phyloP scores from a whole-genome alignment of 1,284 basidiomycete genomes.

The Irpex rosettiformis region DNA sequence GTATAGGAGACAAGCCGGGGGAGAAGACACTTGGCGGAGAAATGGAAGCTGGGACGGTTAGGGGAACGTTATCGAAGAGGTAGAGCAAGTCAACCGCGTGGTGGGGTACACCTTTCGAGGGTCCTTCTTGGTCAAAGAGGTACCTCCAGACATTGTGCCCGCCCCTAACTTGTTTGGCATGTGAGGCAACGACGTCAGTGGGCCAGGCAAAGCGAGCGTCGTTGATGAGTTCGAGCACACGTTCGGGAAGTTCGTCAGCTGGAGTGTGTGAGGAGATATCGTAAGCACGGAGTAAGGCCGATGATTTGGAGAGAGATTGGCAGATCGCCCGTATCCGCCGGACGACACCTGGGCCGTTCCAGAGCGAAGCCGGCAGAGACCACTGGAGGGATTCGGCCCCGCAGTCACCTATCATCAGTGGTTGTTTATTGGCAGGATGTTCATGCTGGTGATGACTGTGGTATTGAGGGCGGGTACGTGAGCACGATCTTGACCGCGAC shows the following conservation, averaged over 20 bases:
- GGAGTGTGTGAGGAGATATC: slow-evolving; percentile 60
- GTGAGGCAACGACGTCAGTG: slow-evolving; percentile 51
- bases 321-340: slow-evolving; percentile 69
- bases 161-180: slow-evolving; percentile 41
- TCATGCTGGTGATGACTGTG: slow-evolving; percentile 21
- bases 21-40: slow-evolving; percentile 18
- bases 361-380: slow-evolving; percentile 53
- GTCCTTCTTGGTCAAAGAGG: slow-evolving; percentile 75
- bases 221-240: slow-evolving; percentile 65
- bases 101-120: slow-evolving; percentile 56
- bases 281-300: slow-evolving; percentile 59
- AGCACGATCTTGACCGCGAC: slow-evolving; percentile 26
- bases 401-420: slow-evolving; percentile 71
- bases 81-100: slow-evolving; percentile 70
- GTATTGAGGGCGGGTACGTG: slow-evolving; percentile 17
- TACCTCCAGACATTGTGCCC: slow-evolving; percentile 68
- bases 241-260: slow-evolving; percentile 58
- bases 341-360: slow-evolving; percentile 56
- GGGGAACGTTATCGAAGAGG: slow-evolving; percentile 64
- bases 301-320: slow-evolving; percentile 60
- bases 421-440: slow-evolving; percentile 39
- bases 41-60: slow-evolving; percentile 31
- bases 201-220: slow-evolving; percentile 75
- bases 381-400: slow-evolving; percentile 62
- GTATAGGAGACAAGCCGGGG: slow-evolving; percentile 10